These are phyloP conservation scores for Nemania sp. DNA, from an alignment of 2,329 filamentous ascomycete genomes.

Conservation along the genomic window DNA sequence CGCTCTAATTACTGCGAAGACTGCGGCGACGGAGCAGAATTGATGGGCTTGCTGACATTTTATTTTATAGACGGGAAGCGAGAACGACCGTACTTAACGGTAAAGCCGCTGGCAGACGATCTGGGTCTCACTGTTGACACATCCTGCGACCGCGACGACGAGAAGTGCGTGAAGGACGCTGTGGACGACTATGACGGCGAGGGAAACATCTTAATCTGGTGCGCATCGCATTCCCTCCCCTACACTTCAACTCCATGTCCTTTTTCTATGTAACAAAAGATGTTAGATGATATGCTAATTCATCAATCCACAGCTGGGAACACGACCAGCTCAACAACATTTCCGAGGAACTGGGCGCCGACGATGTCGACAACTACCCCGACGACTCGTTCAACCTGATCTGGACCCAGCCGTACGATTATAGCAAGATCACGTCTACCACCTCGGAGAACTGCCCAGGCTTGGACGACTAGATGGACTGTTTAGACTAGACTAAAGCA, in stretches of 20 bases:
- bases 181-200: constrained; percentile 51
- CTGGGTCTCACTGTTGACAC: constrained; percentile 58
- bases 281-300: too few species aligned
- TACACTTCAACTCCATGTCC: too few species aligned
- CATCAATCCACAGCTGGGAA: constrained; percentile 60
- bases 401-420: constrained; percentile 59
- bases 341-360: constrained; percentile 51
- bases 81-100: constrained; percentile 58
- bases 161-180: constrained; percentile 54
- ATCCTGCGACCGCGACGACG: constrained; percentile 59
- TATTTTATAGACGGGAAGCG: constrained; percentile 50
- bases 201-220: constrained; percentile 63
- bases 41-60: not conserved
- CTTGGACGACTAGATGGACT: too few species aligned
- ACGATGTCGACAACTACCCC: constrained; percentile 54
- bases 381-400: constrained; percentile 56
- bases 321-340: constrained; percentile 58
- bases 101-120: constrained; percentile 58
- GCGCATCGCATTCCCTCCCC: constrained; percentile 16
- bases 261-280: not conserved
- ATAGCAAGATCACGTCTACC: constrained; percentile 48
- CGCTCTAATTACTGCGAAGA: too few species aligned
- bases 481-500: constrained; percentile 45
- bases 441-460: constrained; percentile 59
- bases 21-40: too few species aligned